phyloP scores from a whole-genome alignment of 1,284 basidiomycete genomes.

The Ganoderma meredithae region DNA sequence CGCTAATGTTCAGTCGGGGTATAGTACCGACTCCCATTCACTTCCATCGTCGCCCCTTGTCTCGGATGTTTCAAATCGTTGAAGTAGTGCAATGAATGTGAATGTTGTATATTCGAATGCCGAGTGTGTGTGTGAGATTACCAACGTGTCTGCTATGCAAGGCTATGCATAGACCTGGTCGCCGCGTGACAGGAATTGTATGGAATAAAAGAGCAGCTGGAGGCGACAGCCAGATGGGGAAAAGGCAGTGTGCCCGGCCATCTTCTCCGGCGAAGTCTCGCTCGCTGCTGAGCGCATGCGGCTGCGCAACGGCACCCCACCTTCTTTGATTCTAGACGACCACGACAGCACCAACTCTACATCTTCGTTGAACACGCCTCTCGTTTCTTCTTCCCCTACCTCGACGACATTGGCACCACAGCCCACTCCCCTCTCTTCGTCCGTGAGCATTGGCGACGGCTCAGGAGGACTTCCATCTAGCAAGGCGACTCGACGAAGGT shows the following conservation, averaged over 20 bases:
- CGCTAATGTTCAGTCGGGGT: slow-evolving; percentile 31
- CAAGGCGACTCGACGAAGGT: slow-evolving; percentile 18
- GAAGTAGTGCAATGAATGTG: slow-evolving; percentile 8
- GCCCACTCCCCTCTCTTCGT: slow-evolving; percentile 8
- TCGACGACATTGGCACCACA: slow-evolving; percentile 18
- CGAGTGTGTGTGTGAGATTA: background rate
- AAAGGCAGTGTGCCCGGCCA: background rate
- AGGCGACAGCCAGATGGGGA: background rate
- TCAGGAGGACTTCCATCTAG: slow-evolving; percentile 3
- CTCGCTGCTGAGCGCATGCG: slow-evolving; percentile 12
- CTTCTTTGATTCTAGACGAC: slow-evolving; percentile 21
- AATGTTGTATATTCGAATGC: slow-evolving; percentile 3
- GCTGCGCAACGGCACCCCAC: slow-evolving; percentile 12
- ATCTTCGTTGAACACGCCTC: slow-evolving; percentile 12
- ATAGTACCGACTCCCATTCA: slow-evolving; percentile 27
- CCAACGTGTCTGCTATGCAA: background rate
- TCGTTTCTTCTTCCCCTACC: slow-evolving; percentile 12
- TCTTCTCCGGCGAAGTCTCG: background rate
- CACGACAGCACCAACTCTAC: slow-evolving; percentile 18
- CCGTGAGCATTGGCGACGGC: slow-evolving; percentile 16
- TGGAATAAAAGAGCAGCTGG: background rate
- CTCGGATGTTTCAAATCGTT: background rate
- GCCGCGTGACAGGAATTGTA: background rate
- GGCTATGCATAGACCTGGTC: too few relatives aligned
- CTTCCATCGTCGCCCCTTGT: slow-evolving; percentile 1